Conservation (phyloP, 2,329 filamentous ascomycete genomes). For the Torrubiella hemipterigena region DNA sequence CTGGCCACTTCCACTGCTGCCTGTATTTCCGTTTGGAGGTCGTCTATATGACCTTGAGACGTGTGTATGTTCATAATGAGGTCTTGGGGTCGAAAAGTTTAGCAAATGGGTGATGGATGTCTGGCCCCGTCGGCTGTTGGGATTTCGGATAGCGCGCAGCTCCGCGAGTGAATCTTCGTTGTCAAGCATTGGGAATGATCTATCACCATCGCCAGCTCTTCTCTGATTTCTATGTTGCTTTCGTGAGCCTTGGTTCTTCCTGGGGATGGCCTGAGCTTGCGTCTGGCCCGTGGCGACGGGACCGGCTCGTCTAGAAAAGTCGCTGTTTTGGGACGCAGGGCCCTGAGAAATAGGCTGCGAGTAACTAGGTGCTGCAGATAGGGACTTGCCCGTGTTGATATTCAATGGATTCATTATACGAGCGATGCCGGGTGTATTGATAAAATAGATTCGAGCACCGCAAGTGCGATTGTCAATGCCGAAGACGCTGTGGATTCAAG, state of each 20-base stretch:
- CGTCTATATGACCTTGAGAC: slow-evolving; percentile 49
- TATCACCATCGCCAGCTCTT: slow-evolving; percentile 42
- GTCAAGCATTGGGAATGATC: slow-evolving; percentile 32
- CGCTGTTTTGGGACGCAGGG: slow-evolving; percentile 33
- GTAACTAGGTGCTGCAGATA: slow-evolving; percentile 29
- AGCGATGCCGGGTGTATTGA: no score
- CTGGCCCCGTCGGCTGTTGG: slow-evolving; percentile 70
- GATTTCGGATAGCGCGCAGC: slow-evolving; percentile 46
- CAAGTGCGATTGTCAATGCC: neutral
- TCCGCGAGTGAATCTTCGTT: slow-evolving; percentile 86
- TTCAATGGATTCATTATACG: slow-evolving; percentile 22
- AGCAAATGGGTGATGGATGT: slow-evolving; percentile 95
- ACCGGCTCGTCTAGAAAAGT: slow-evolving; percentile 35
- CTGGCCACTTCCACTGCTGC: slow-evolving; percentile 79
- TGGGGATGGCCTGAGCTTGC: slow-evolving; percentile 32
- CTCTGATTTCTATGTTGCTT: slow-evolving; percentile 78
- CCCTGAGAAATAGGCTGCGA: slow-evolving; percentile 26
- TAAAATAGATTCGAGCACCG: neutral
- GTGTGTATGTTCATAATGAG: slow-evolving; percentile 45
- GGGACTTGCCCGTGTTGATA: slow-evolving; percentile 35
- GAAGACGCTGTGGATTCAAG: neutral
- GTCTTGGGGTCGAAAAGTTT: slow-evolving; percentile 74
- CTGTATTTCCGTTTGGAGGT: slow-evolving; percentile 66
- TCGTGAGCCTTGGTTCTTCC: slow-evolving; percentile 64
- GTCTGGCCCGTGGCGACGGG: slow-evolving; percentile 20